Conservation (phyloP, 345 rosid species). For the Eucalyptus sp. region DNA sequence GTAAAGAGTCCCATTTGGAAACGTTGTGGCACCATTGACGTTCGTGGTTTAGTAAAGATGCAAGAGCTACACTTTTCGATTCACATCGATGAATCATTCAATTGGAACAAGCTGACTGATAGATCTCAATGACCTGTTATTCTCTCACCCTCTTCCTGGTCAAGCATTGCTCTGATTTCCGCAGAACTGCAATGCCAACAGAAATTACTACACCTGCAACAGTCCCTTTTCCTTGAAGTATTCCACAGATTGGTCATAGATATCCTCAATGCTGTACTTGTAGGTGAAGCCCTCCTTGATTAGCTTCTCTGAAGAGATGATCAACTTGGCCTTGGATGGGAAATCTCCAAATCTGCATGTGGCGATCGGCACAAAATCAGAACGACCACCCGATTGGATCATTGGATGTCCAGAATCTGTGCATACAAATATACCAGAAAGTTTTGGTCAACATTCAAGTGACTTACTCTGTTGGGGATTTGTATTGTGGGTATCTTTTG, state of each 20-base stretch:
- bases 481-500: conserved; percentile 51
- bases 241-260: conserved; percentile 60
- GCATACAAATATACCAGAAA: neutral
- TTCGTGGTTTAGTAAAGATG: too few species aligned
- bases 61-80: neutral
- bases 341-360: conserved; percentile 55
- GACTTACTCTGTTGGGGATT: conserved; percentile 54
- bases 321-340: conserved; percentile 47
- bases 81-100: neutral
- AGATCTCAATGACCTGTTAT: neutral
- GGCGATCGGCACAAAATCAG: neutral
- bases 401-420: neutral
- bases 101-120: neutral
- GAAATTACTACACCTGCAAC: conserved; percentile 8
- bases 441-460: neutral
- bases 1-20: too few species aligned
- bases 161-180: neutral
- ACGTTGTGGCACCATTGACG: too few species aligned
- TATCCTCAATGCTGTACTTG: conserved; percentile 59
- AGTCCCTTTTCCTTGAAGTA: conserved; percentile 36
- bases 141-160: neutral
- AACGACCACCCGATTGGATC: neutral
- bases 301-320: conserved; percentile 61
- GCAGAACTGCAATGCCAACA: neutral
- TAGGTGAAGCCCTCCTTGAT: conserved; percentile 54